Evolutionary conservation across 1,139 yeast species (phyloP).

Genomic region (Taphrina populina): DNA sequence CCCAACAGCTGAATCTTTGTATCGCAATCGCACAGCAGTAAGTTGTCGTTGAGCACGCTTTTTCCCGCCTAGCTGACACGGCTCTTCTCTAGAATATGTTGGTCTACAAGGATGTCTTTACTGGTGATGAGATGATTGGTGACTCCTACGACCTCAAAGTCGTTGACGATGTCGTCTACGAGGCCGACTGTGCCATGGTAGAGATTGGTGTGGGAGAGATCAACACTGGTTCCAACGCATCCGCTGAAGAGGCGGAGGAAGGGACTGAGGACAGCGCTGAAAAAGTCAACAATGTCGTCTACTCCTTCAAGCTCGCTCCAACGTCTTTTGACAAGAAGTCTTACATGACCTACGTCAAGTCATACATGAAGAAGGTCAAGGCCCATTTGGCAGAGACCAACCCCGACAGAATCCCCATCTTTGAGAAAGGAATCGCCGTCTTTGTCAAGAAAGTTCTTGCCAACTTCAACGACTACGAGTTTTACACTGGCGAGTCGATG

Average conservation of each 20-base stretch:
- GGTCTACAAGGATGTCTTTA: slow-evolving; percentile 63
- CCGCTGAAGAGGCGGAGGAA: slow-evolving; percentile 90
- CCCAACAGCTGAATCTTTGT: too few relatives aligned
- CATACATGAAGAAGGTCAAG: slow-evolving; percentile 79
- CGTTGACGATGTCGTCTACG: slow-evolving; percentile 89
- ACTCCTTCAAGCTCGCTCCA: slow-evolving; percentile 96
- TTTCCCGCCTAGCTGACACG: too few relatives aligned
- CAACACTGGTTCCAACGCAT: slow-evolving; percentile 99
- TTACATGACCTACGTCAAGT: slow-evolving; percentile 49
- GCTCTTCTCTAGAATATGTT: slow-evolving; percentile 37
- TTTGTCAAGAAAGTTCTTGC: slow-evolving; percentile 94
- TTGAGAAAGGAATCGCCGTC: slow-evolving; percentile 94
- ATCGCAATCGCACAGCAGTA: too few relatives aligned
- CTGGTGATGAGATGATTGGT: slow-evolving; percentile 93
- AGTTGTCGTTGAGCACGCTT: too few relatives aligned
- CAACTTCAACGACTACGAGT: slow-evolving; percentile 98
- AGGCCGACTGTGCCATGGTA: slow-evolving; percentile 94
- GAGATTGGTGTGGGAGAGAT: slow-evolving; percentile 78
- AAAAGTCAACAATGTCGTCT: slow-evolving; percentile 94
- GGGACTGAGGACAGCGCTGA: slow-evolving; percentile 81
- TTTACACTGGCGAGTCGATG: slow-evolving; percentile 99
- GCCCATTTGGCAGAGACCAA: slow-evolving; percentile 74
- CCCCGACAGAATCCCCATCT: slow-evolving; percentile 81
- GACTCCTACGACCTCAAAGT: slow-evolving; percentile 88
- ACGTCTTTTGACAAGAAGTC: slow-evolving; percentile 95